Conservation (phyloP, 495 filamentous ascomycete species). For the Letharia columbiana region DNA sequence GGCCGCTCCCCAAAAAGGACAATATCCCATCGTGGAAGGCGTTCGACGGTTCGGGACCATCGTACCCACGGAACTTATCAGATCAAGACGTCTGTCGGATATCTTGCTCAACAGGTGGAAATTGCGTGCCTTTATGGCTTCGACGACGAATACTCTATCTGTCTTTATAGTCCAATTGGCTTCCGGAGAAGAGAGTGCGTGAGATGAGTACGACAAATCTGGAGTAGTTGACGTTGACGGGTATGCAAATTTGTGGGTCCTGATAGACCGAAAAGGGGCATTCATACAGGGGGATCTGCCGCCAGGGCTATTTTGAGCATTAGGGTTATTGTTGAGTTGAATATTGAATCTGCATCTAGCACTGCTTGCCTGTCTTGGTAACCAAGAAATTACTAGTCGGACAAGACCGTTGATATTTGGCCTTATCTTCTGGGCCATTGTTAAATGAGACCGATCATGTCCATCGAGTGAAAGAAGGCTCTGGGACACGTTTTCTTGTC, state of each 20-base stretch:
- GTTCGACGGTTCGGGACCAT: not conserved
- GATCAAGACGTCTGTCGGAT: not conserved
- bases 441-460: not conserved
- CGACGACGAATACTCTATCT: not conserved
- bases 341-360: slow-evolving; percentile 7
- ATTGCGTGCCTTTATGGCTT: not conserved
- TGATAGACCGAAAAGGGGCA: not conserved
- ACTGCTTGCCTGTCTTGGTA: not conserved
- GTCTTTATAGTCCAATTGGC: not conserved
- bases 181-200: not conserved
- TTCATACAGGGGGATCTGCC: not conserved
- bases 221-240: not conserved
- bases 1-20: not conserved
- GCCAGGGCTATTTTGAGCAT: not conserved
- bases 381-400: not conserved
- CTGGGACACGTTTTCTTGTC: not conserved
- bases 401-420: not conserved
- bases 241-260: not conserved
- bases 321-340: not conserved
- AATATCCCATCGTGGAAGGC: not conserved
- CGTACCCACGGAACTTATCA: not conserved
- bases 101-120: not conserved
- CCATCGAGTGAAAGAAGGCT: not conserved
- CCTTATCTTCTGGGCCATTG: not conserved
- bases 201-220: not conserved